Percentiles rank a stretch among this genome's conserved stretches.
Evolutionary conservation across 148 eudicot genomes (phyloP).

Genomic region (Mesembryanthemum crystallinum): DNA sequence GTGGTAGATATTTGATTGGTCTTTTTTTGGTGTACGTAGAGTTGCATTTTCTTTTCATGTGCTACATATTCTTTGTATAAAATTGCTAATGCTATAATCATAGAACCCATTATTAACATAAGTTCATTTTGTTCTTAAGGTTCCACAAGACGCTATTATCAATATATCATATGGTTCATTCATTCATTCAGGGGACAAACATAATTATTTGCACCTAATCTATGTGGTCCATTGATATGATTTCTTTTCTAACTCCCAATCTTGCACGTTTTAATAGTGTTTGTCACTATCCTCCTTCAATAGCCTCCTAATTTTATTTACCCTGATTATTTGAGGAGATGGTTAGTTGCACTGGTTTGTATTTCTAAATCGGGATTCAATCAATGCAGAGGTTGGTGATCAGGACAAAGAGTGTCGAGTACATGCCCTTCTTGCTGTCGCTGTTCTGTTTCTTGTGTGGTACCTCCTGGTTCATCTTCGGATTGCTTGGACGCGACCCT

Average conservation of each 20-base stretch:
- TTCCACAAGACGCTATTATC: background rate
- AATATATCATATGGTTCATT: background rate
- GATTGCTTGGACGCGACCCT: constrained; percentile 73
- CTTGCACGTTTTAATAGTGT: background rate
- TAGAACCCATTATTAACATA: no score
- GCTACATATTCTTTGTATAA: background rate
- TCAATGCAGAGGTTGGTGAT: constrained; percentile 68
- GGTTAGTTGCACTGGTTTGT: background rate
- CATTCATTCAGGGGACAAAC: background rate
- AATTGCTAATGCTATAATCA: no score
- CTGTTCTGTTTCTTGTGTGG: constrained; percentile 81
- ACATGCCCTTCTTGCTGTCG: constrained; percentile 87
- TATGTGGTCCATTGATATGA: background rate
- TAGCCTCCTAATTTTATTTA: background rate
- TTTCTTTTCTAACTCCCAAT: background rate
- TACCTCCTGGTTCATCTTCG: constrained; percentile 80
- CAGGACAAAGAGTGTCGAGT: constrained; percentile 78
- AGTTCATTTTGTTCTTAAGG: background rate
- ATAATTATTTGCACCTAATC: background rate
- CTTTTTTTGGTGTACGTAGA: background rate
- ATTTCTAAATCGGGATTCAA: constrained; percentile 8
- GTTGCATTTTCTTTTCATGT: background rate
- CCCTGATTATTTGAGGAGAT: background rate
- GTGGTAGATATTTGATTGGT: background rate
- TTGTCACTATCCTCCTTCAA: background rate